Conservation (phyloP, 805 yeast species). For the Groenewaldozyma salmanticensis region DNA sequence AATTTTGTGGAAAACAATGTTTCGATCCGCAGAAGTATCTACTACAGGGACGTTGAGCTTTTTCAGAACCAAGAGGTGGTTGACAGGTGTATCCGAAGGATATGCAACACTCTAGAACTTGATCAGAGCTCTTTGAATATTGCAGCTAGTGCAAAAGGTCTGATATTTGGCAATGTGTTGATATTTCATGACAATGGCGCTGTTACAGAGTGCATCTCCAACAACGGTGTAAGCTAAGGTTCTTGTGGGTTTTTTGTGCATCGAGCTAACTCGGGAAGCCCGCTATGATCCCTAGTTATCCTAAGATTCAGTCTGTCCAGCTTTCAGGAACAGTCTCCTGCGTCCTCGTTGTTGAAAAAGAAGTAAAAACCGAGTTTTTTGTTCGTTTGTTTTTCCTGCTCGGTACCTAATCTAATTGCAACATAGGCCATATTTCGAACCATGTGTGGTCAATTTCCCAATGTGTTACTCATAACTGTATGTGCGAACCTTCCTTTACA, state of each 20-base stretch:
- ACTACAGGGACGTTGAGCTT: conserved; percentile 45
- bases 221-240: background rate
- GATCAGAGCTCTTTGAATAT: conserved; percentile 34
- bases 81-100: conserved; percentile 30
- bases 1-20: conserved; percentile 12
- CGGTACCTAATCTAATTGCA: background rate
- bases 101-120: conserved; percentile 33
- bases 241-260: conserved; percentile 6
- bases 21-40: conserved; percentile 45
- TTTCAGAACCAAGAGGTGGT: conserved; percentile 38
- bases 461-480: conserved; percentile 34
- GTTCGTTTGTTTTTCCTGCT: no score
- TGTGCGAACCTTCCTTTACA: background rate
- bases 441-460: conserved; percentile 18
- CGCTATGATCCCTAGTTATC: conserved; percentile 29
- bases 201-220: conserved; percentile 1
- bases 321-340: conserved; percentile 20
- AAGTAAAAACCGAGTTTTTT: conserved; percentile 19
- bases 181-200: conserved; percentile 10
- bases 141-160: conserved; percentile 48
- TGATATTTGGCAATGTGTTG: conserved; percentile 34
- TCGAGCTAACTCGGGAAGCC: conserved; percentile 7
- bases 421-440: conserved; percentile 30
- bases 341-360: conserved; percentile 42
- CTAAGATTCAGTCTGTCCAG: conserved; percentile 17